phyloP scores from a whole-genome alignment of 169 alveolate species.

The Babesia ovata region DNA sequence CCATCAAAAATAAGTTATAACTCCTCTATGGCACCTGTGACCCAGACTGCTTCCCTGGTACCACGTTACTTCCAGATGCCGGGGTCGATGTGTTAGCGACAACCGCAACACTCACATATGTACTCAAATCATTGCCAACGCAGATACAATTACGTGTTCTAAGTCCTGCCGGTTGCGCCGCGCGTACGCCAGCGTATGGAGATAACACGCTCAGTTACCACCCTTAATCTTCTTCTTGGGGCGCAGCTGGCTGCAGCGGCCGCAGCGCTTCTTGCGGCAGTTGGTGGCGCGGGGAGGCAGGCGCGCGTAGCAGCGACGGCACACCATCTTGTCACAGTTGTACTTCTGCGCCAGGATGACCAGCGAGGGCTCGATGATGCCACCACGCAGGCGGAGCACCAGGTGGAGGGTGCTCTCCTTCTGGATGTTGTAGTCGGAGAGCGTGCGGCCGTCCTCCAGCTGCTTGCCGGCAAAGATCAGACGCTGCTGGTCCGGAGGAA shows the following conservation, averaged over 20 bases:
- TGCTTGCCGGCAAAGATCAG: constrained; percentile 99
- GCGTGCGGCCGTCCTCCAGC: constrained; percentile 97
- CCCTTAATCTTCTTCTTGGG: constrained; percentile 99
- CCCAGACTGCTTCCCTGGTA: too few relatives aligned
- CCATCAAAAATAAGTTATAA: too few relatives aligned
- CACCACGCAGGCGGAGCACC: constrained; percentile 99
- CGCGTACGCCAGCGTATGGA: background rate
- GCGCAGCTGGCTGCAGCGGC: constrained; percentile 97
- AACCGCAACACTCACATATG: too few relatives aligned
- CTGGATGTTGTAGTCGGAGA: constrained; percentile 98
- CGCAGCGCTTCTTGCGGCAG: constrained; percentile 99
- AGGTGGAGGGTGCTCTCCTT: constrained; percentile 97
- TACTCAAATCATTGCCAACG: background rate
- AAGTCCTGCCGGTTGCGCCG: background rate
- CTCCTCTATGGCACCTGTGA: too few relatives aligned
- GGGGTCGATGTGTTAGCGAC: too few relatives aligned
- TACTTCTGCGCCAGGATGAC: constrained; percentile 98
- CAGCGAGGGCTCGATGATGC: constrained; percentile 98
- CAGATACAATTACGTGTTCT: background rate
- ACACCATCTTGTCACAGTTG: constrained; percentile 97
- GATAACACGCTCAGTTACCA: constrained; percentile 43
- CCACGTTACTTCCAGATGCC: too few relatives aligned
- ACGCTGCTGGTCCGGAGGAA: constrained; percentile 99
- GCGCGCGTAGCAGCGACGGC: constrained; percentile 99
- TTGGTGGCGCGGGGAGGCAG: constrained; percentile 99